These are phyloP conservation scores for Kodamaea arcana DNA, from an alignment of 1,139 yeast species.

Conservation along the genomic window DNA sequence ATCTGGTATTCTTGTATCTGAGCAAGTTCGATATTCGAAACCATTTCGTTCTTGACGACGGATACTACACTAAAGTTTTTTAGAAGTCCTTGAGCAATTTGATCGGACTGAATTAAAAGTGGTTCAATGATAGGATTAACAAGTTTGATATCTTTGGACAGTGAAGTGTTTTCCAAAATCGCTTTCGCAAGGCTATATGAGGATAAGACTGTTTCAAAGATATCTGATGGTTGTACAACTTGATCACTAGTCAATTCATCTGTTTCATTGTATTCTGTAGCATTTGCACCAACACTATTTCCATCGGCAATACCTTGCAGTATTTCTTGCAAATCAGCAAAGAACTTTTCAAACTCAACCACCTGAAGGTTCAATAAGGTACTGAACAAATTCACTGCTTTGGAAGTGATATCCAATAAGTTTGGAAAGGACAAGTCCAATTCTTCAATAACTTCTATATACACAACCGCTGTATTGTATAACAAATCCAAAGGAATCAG, in stretches of 20 bases:
- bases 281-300: constrained; percentile 4
- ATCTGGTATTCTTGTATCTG: constrained; percentile 26
- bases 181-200: constrained; percentile 30
- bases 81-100: constrained; percentile 21
- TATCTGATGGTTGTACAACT: constrained; percentile 35
- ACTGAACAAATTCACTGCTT: constrained; percentile 17
- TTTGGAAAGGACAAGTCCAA: constrained; percentile 11
- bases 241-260: constrained; percentile 25
- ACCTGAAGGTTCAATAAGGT: constrained; percentile 21
- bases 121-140: neutral
- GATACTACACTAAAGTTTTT: constrained; percentile 20
- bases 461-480: constrained; percentile 45
- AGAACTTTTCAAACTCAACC: constrained; percentile 23
- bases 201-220: constrained; percentile 33
- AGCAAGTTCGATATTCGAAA: constrained; percentile 21
- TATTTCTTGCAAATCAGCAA: constrained; percentile 20
- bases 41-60: constrained; percentile 20
- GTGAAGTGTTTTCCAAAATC: constrained; percentile 22
- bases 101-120: constrained; percentile 20
- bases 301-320: constrained; percentile 1
- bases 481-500: constrained; percentile 35
- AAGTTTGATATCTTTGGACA: constrained; percentile 1
- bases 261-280: constrained; percentile 4
- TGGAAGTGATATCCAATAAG: constrained; percentile 16
- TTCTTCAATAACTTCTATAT: constrained; percentile 45